Conservation (phyloP, 2,329 filamentous ascomycete species). For the Blastomyces emzantsi region DNA sequence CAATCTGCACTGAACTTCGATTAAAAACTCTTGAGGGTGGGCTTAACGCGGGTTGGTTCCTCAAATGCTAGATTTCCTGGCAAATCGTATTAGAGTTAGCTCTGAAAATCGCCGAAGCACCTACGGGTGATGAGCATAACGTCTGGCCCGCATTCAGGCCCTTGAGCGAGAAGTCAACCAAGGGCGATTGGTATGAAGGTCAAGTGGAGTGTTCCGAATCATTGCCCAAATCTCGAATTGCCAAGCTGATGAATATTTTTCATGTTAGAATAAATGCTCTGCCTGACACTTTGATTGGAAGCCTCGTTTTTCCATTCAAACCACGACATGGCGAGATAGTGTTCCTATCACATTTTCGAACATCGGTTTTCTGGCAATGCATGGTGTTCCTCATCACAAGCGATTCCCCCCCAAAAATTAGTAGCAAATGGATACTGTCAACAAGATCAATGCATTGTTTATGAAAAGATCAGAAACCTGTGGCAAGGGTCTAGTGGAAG, state of each 20-base stretch:
- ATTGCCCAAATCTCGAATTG: background rate
- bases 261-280: background rate
- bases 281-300: background rate
- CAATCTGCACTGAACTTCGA: background rate
- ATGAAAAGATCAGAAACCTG: too few species aligned
- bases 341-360: background rate
- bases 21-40: background rate
- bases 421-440: background rate
- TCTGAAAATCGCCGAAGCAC: constrained; percentile 2
- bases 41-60: background rate
- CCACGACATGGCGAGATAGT: background rate
- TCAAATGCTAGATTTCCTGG: background rate
- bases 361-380: background rate
- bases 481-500: too few species aligned
- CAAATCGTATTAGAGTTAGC: background rate
- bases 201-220: background rate
- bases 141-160: background rate
- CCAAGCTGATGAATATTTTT: background rate
- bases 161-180: background rate
- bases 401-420: background rate
- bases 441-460: too few species aligned
- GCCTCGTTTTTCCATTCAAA: background rate
- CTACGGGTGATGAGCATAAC: background rate
- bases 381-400: background rate
- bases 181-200: background rate